These are phyloP conservation scores for Thermoascus crustaceus DNA, from an alignment of 2,329 filamentous ascomycete species.

Conservation along the genomic window DNA sequence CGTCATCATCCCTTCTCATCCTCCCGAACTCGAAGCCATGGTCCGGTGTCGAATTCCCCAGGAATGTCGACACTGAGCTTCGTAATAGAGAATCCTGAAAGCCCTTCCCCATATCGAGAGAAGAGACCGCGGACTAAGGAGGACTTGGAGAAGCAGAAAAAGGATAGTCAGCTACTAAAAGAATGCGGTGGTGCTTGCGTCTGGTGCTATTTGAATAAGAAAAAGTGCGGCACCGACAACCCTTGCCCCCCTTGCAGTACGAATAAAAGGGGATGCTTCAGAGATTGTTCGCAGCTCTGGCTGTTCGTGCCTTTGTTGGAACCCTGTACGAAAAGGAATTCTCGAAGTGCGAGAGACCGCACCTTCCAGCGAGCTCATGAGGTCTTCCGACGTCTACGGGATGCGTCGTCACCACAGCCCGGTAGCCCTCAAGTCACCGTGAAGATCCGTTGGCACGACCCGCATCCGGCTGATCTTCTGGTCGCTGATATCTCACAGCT, in stretches of 20 bases:
- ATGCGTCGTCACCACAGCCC: slow-evolving; percentile 1
- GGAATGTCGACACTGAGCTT: neutral
- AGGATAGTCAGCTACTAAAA: slow-evolving; percentile 13
- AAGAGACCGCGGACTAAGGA: slow-evolving; percentile 5
- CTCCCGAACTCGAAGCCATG: neutral
- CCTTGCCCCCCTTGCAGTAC: slow-evolving; percentile 15
- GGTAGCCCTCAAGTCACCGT: slow-evolving; percentile 6
- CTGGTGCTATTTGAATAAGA: slow-evolving; percentile 21
- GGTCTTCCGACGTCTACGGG: slow-evolving; percentile 4
- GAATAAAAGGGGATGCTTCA: slow-evolving; percentile 15
- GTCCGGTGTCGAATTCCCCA: too few relatives aligned
- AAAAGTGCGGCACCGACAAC: slow-evolving; percentile 14
- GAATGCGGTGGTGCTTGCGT: slow-evolving; percentile 20
- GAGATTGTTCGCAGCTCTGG: slow-evolving; percentile 11
- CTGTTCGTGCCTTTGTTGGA: slow-evolving; percentile 6
- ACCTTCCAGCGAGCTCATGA: slow-evolving; percentile 7
- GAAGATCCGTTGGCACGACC: slow-evolving; percentile 9
- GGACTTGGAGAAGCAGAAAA: slow-evolving; percentile 11
- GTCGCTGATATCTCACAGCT: slow-evolving; percentile 5
- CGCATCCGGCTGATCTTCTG: slow-evolving; percentile 5
- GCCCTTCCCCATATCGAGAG: neutral
- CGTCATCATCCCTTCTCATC: neutral
- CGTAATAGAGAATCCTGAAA: slow-evolving; percentile 1
- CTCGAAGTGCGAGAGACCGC: slow-evolving; percentile 2
- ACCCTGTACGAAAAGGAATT: neutral